Conservation (phyloP, 2,329 filamentous ascomycete species). For the Fusarium chuoi region DNA sequence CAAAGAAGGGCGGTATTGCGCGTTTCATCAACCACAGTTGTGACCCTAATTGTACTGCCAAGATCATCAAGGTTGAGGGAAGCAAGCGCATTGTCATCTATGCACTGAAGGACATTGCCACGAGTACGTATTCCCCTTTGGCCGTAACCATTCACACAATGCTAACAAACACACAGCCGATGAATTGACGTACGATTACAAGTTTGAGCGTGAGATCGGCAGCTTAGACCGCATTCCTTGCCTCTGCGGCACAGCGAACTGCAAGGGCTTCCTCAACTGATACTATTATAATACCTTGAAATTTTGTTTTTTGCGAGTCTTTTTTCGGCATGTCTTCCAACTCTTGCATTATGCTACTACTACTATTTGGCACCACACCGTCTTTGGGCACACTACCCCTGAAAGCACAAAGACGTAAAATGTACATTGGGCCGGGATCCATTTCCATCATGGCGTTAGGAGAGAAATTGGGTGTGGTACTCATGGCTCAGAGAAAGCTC, state of each 20-base stretch:
- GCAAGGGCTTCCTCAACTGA: slow-evolving; percentile 99
- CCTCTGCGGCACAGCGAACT: slow-evolving; percentile 93
- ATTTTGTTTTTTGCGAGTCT: slow-evolving; percentile 22
- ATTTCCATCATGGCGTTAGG: slow-evolving; percentile 38
- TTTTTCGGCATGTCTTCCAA: not conserved
- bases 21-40: slow-evolving; percentile 99
- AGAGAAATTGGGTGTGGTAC: slow-evolving; percentile 1
- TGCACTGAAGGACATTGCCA: slow-evolving; percentile 90
- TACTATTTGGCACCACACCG: not conserved
- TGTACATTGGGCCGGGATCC: slow-evolving; percentile 29
- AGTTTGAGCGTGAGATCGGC: slow-evolving; percentile 97
- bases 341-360: slow-evolving; percentile 10
- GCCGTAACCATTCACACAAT: not conserved
- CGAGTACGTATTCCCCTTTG: slow-evolving; percentile 73
- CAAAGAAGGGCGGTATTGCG: slow-evolving; percentile 97
- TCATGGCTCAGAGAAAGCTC: slow-evolving; percentile 9
- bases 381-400: slow-evolving; percentile 12
- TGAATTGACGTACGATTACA: slow-evolving; percentile 99
- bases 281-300: slow-evolving; percentile 26
- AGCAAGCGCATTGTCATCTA: slow-evolving; percentile 99
- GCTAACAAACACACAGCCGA: slow-evolving; percentile 72
- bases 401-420: slow-evolving; percentile 20
- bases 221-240: slow-evolving; percentile 96
- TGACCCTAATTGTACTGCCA: slow-evolving; percentile 97
- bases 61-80: slow-evolving; percentile 98